Evolutionary conservation across 1,284 basidiomycete species (phyloP).

Genomic region (Entoloma clypeatum): DNA sequence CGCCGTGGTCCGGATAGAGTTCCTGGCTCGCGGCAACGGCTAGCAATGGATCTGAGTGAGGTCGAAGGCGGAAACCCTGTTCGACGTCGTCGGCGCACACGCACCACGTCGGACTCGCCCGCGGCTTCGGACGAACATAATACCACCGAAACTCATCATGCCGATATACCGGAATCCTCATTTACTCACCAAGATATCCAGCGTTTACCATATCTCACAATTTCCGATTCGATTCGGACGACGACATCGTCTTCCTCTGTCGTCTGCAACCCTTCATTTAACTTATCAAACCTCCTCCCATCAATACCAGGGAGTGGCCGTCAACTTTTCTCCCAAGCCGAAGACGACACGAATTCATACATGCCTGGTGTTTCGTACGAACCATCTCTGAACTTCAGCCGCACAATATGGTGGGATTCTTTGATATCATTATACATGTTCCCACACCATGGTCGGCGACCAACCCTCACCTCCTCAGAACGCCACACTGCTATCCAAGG

Average conservation of each 20-base stretch:
- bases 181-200: too few species aligned
- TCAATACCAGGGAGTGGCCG: too few species aligned
- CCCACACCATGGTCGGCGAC: constrained; percentile 29
- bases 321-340: constrained; percentile 25
- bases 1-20: constrained; percentile 73
- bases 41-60: constrained; percentile 36
- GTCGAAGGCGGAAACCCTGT: constrained; percentile 25
- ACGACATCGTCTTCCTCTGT: constrained; percentile 3
- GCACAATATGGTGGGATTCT: constrained; percentile 76
- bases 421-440: constrained; percentile 54
- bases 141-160: too few species aligned
- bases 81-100: constrained; percentile 35
- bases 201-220: too few species aligned
- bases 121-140: constrained; percentile 7
- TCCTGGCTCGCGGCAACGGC: constrained; percentile 67
- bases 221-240: background rate
- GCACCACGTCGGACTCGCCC: constrained; percentile 13
- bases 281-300: constrained; percentile 19
- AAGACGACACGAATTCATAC: constrained; percentile 31
- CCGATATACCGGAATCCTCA: too few species aligned
- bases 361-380: constrained; percentile 35
- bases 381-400: constrained; percentile 61
- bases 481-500: constrained; percentile 42
- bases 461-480: constrained; percentile 35
- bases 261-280: constrained; percentile 19